Evolutionary conservation across 352 stramenopile species (phyloP).

Genomic region (Phytopythium ostracodes): DNA sequence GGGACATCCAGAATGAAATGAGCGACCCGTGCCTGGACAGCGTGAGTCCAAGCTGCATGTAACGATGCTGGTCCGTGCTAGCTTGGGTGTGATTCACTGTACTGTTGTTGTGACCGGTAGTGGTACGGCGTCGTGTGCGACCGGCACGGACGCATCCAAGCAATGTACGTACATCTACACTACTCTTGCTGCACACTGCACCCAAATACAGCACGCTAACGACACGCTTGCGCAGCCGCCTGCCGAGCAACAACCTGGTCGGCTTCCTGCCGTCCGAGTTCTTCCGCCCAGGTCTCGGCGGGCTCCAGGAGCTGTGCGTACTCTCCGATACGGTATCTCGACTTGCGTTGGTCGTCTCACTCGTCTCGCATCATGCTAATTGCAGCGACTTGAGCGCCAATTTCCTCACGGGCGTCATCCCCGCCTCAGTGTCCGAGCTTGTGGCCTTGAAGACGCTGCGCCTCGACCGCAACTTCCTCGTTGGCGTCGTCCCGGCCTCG

Average conservation of each 20-base stretch:
- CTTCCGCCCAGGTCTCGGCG: conserved; percentile 36
- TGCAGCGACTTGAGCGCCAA: conserved; percentile 67
- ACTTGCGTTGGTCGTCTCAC: not conserved
- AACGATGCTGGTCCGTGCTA: not conserved
- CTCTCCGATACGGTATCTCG: not conserved
- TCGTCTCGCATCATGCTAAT: not conserved
- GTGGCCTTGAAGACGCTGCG: conserved; percentile 35
- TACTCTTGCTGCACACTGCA: not conserved
- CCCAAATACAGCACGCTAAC: not conserved
- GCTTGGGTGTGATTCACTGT: too few species aligned
- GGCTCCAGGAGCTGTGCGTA: conserved; percentile 52
- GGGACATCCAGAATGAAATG: conserved; percentile 61
- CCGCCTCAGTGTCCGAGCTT: conserved; percentile 38
- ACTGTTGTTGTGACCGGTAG: conserved; percentile 14
- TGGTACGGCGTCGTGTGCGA: conserved; percentile 70
- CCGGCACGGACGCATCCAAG: conserved; percentile 37
- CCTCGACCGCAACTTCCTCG: conserved; percentile 54
- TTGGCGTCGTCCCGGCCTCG: conserved; percentile 33
- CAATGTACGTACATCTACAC: conserved; percentile 31
- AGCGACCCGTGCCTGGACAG: conserved; percentile 59
- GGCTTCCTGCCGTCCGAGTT: conserved; percentile 54
- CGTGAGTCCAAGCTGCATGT: conserved; percentile 13
- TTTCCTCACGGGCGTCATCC: conserved; percentile 49
- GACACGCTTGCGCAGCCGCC: conserved; percentile 14
- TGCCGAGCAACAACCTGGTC: conserved; percentile 61